Conservation (phyloP, 306 rosid species). For the Rosa chinensis region DNA sequence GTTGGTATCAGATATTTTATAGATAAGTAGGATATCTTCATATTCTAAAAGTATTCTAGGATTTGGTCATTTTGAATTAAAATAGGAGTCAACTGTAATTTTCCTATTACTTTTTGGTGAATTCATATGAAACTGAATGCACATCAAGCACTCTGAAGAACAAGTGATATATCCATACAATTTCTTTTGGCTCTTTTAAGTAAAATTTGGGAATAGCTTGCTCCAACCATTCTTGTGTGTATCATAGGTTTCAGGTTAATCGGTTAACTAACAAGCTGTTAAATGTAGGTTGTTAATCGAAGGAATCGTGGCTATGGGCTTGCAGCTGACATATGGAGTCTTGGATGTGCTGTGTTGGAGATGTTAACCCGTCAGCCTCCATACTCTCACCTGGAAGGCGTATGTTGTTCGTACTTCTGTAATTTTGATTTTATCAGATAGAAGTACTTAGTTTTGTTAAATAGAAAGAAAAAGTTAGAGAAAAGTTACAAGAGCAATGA, state of each 20-base stretch:
- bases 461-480: neutral
- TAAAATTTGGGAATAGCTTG: neutral
- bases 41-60: neutral
- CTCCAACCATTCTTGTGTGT: neutral
- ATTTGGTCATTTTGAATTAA: neutral
- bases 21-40: neutral
- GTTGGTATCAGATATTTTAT: neutral
- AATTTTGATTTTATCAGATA: neutral
- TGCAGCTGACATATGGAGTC: constrained; percentile 96
- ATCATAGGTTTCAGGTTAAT: neutral
- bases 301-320: constrained; percentile 75
- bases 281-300: constrained; percentile 78
- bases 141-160: neutral
- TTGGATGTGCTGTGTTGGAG: constrained; percentile 93
- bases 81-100: neutral
- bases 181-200: no score
- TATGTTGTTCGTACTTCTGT: constrained; percentile 32
- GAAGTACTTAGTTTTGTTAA: neutral
- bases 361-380: constrained; percentile 77
- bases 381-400: constrained; percentile 59
- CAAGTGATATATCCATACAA: neutral
- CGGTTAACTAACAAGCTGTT: neutral
- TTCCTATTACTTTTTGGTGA: neutral
- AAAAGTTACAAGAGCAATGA: neutral
- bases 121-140: neutral